phyloP scores from a whole-genome alignment of 495 filamentous ascomycete species.

The Venustampulla echinocandica region DNA sequence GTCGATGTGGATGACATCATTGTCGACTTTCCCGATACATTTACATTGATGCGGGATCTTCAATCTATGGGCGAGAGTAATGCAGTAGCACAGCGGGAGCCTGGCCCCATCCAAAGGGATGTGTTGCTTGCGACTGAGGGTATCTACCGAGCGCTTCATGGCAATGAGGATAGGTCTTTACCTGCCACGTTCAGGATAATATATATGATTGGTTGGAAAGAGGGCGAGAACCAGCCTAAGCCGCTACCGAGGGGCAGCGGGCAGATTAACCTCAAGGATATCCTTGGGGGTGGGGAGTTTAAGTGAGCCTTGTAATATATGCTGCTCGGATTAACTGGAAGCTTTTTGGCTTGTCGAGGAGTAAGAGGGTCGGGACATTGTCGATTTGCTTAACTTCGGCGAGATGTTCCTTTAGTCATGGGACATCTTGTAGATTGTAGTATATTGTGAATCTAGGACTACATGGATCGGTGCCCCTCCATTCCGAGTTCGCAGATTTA shows the following conservation, averaged over 20 bases:
- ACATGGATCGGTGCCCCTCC: too few species aligned
- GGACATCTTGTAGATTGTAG: too few species aligned
- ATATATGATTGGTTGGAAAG: slow-evolving; percentile 98
- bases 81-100: slow-evolving; percentile 71
- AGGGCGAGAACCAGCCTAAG: slow-evolving; percentile 64
- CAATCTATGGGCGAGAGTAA: slow-evolving; percentile 93
- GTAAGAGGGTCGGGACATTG: too few species aligned
- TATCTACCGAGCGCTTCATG: slow-evolving; percentile 83
- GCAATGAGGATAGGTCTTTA: slow-evolving; percentile 48
- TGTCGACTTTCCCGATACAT: slow-evolving; percentile 88
- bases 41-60: slow-evolving; percentile 85
- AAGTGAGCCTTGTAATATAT: slow-evolving; percentile 24
- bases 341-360: too few species aligned
- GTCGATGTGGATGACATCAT: slow-evolving; percentile 97
- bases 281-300: slow-evolving; percentile 55
- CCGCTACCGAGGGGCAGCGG: slow-evolving; percentile 78
- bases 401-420: too few species aligned
- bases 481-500: too few species aligned
- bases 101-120: slow-evolving; percentile 66
- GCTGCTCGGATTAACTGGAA: too few species aligned
- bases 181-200: slow-evolving; percentile 91
- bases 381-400: too few species aligned
- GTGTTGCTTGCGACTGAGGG: slow-evolving; percentile 81
- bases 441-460: too few species aligned
- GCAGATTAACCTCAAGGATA: slow-evolving; percentile 72